Evolutionary conservation across 805 yeast species (phyloP), one percentile per base, ranked within the genome.

Genomic region (Komagataella populi): DNA sequence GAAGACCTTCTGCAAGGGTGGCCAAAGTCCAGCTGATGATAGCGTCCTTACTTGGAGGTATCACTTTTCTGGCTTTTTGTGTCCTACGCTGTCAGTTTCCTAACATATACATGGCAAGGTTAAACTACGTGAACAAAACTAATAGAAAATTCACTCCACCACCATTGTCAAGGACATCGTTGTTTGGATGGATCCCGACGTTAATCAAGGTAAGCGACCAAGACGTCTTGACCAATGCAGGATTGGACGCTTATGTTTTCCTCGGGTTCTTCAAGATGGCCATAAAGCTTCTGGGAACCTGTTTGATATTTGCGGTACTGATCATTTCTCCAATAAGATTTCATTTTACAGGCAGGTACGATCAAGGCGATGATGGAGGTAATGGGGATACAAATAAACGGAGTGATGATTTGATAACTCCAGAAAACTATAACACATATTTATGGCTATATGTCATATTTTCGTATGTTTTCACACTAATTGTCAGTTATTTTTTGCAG

Each of bases 201-300:
- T 68, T 91, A 12, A 77, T 77, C 61, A 65, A 65, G 10, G 80
- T 90, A 17, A 71, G 74, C 23, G 98, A 91, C 57, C 72, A 77
- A 14, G 89, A 88, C 53, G 77, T 93, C 2, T 72, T 91, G 49
- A 91, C 88, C 54, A 84, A 83, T 60, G 96, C 97, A 2, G 99
- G 99, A 0, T 67, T 91, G 47, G 99, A 91, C 68, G 97, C 97
- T 0, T 89, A 78, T 67, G 98, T 93, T 48, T 91, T 87, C 60
- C 67, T 91, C 36, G 89, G 89, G 3, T 90, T 91, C 63, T 93
- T 93, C 75, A 83, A 86, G 54, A 87, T 89, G 86, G 78, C 93
- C 54, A 86, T 90, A 49, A 79, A 80, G 62, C 69, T 87, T 6
- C 65, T 91, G 22, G 66, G 78, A 2, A 67, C 77, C 1, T 83